Conservation (phyloP, 2,329 filamentous ascomycete species). For the Xylaria hypoxylon region DNA sequence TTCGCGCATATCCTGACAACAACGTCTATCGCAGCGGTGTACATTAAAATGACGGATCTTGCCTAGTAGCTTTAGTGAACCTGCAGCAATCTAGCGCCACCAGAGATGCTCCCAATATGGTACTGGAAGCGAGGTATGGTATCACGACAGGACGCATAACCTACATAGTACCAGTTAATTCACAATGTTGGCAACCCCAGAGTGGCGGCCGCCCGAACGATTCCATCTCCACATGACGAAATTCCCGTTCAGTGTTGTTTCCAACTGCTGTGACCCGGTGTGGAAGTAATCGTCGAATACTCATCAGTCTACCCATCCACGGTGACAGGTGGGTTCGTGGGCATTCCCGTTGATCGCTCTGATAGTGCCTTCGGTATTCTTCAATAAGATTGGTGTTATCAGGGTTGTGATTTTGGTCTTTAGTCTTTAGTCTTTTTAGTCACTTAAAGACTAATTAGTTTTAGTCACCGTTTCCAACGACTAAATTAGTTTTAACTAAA, state of each 20-base stretch:
- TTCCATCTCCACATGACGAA: slow-evolving; percentile 26
- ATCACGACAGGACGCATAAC: slow-evolving; percentile 38
- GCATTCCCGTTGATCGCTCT: neutral
- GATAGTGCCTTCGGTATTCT: neutral
- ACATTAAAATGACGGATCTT: slow-evolving; percentile 23
- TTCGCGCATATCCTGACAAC: slow-evolving; percentile 2
- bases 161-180: slow-evolving; percentile 29
- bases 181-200: slow-evolving; percentile 32
- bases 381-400: slow-evolving; percentile 9
- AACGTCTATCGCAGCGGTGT: slow-evolving; percentile 19
- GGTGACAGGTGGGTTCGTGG: neutral
- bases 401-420: too few relatives aligned
- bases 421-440: too few relatives aligned
- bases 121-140: slow-evolving; percentile 30
- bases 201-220: slow-evolving; percentile 21
- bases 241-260: slow-evolving; percentile 3
- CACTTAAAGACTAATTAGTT: too few relatives aligned
- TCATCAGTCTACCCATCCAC: neutral
- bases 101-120: slow-evolving; percentile 20
- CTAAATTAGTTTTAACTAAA: too few relatives aligned
- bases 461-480: too few relatives aligned
- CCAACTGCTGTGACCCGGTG: slow-evolving; percentile 22
- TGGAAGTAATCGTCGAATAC: slow-evolving; percentile 1
- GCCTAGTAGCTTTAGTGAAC: slow-evolving; percentile 12
- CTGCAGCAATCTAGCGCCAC: slow-evolving; percentile 30